Base-by-base conservation (phyloP, 768 basidiomycete genomes). In the Kwoniella dendrophila region DNA sequence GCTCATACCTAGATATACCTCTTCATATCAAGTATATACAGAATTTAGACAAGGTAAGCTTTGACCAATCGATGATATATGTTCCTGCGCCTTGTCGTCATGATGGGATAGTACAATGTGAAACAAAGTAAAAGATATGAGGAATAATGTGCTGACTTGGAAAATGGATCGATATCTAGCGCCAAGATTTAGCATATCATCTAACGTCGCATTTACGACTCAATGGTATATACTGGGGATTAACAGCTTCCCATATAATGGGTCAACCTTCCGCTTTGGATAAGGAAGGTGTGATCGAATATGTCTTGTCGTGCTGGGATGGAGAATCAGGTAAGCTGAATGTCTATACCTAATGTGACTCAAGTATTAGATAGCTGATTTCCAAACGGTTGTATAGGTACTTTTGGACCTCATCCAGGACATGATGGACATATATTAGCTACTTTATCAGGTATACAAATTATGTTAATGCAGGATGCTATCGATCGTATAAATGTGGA, bases 171-270 rank as follows among this genome's bases (percentile, higher is more conserved):
- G n/a, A n/a, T n/a, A n/a, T n/a, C n/a, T n/a, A 80, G 90, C 87
- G 82, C 79, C 88, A 88, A 60, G 91, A 92, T 67, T 83, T 96
- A 18, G 83, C 85, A 1, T 95, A 95, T 80, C 91, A 95, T 77
- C 83, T 95, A 20, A 94, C 94, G 0, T 83, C 92, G 12, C 96
- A 99, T 79, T 84, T 98, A 6, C 89, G 95, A 6, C 82, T 99
- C 80, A 98, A 97, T 78, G 95, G 93, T 1, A 83, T 98, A 7
- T 99, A 96, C 79, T 99, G 96, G 96, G 96, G 92, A 7, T 82
- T 93, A 40, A 92, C 89, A 0, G 92, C 96, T 0, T 81, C 95
- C 2, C 89, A 84, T 36, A 82, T 92, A 47, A 89, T 98, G 87
- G 85, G 84, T 0, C 84, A 84, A 45, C 81, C 85, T 56, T 88